These are phyloP conservation scores for Nakaseomyces uthaithaninus DNA, from an alignment of 1,139 yeast genomes.

Conservation along the genomic window DNA sequence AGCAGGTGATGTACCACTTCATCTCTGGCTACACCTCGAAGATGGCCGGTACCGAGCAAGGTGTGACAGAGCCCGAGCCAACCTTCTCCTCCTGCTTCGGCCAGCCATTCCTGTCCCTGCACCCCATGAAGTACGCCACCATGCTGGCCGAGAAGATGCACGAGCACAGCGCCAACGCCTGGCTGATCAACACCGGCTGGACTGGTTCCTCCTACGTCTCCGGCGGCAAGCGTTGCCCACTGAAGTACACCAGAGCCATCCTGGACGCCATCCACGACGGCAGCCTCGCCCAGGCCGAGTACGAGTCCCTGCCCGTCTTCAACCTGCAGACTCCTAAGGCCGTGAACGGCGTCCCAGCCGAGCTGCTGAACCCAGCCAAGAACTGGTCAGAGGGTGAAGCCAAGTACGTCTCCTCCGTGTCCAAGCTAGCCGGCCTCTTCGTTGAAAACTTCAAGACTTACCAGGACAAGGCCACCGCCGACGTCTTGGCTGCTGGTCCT, in stretches of 20 bases:
- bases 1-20: conserved; percentile 98
- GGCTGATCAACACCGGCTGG: conserved; percentile 99
- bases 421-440: conserved; percentile 68
- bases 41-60: conserved; percentile 99
- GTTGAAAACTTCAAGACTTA: conserved; percentile 81
- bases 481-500: conserved; percentile 94
- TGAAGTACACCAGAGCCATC: conserved; percentile 95
- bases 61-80: conserved; percentile 97
- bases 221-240: conserved; percentile 97
- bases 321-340: conserved; percentile 80
- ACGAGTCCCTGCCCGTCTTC: conserved; percentile 78
- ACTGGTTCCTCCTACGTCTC: conserved; percentile 85
- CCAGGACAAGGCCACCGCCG: conserved; percentile 72
- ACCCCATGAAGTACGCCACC: conserved; percentile 97
- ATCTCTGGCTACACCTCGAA: conserved; percentile 97
- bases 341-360: conserved; percentile 75
- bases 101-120: conserved; percentile 96
- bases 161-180: conserved; percentile 82
- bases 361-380: conserved; percentile 78
- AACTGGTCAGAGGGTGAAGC: conserved; percentile 71
- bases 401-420: conserved; percentile 63
- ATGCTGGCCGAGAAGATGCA: conserved; percentile 92
- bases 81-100: conserved; percentile 99
- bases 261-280: conserved; percentile 94
- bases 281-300: conserved; percentile 68